Base-by-base conservation (phyloP, 148 eudicot species). In the Mesembryanthemum crystallinum region DNA sequence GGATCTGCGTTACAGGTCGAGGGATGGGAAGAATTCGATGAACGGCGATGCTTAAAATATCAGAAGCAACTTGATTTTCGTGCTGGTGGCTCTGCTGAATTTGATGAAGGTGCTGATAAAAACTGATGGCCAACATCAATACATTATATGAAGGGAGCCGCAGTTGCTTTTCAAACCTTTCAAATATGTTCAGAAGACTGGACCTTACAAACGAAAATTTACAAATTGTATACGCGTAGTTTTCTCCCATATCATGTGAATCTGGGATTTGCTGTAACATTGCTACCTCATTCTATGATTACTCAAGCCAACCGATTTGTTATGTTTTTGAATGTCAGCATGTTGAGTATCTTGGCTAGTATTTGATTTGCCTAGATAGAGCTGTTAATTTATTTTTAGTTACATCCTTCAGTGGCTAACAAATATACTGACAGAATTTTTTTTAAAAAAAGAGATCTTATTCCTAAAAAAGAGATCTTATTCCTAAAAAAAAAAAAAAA, bases 61-160 rank as follows among this genome's bases (percentile, higher is more conserved):
- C 92, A 92, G 80, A 92, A 92, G 85, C 94, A 96, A 79, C 84
- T 96, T 79, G 97, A 89, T 74, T 96, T 88, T 63, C 88, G 91
- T 67, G 90, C 90, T 30, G 87, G 86, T 62, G 88, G 90, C 21
- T 82, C 89, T 55, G 92, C 90, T 52, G 82, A 82, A 55, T 96
- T 96, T 51, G 99, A 92, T 70, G 99, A 95, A 86, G 99, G 99
- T 70, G 99, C 99, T 73, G 99, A 95, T 80, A 84, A 91, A 78
- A 87, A 76, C 47, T 91, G 88, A 86, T 45, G 17, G 52, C 75
- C 15, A 29, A 18, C 39, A n/a, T 23, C 17, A 25, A 33, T 25
- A 51, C 45, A 29, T 23, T 21, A 25, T 1, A 23, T 18, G 14
- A 20, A 49, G 27, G 21, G 8, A 59, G 17, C 58, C 2, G 32